These are phyloP conservation scores for Coemansia sp. DNA, from an alignment of 192 early-diverging fungal genomes.

Conservation along the genomic window DNA sequence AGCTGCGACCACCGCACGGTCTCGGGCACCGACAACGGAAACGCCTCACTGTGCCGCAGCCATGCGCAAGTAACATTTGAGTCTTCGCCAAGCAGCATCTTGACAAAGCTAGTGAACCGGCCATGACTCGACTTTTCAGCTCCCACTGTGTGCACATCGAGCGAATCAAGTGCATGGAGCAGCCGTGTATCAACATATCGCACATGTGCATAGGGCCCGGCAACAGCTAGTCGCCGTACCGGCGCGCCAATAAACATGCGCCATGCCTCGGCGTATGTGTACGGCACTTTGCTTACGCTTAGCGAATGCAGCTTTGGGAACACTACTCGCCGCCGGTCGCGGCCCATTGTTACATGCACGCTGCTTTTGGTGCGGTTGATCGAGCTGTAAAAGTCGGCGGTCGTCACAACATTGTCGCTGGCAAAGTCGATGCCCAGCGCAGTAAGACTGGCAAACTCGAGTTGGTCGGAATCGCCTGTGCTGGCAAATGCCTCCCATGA, in stretches of 20 bases:
- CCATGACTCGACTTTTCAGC: constrained; percentile 9
- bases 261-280: constrained; percentile 36
- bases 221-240: constrained; percentile 15
- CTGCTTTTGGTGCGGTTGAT: constrained; percentile 5
- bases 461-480: background rate
- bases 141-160: constrained; percentile 28
- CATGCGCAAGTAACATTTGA: constrained; percentile 22
- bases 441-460: constrained; percentile 16
- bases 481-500: constrained; percentile 32
- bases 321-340: constrained; percentile 10
- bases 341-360: constrained; percentile 31
- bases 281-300: constrained; percentile 23
- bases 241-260: constrained; percentile 39
- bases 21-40: constrained; percentile 32
- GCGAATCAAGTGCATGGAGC: constrained; percentile 3
- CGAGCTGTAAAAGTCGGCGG: constrained; percentile 17
- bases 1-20: constrained; percentile 19
- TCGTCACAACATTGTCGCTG: constrained; percentile 33
- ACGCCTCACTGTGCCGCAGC: constrained; percentile 28
- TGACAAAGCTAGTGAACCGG: constrained; percentile 20
- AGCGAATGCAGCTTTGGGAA: constrained; percentile 19
- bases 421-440: constrained; percentile 33
- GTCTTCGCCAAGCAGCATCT: constrained; percentile 11
- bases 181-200: constrained; percentile 21
- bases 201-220: constrained; percentile 33